Conservation (phyloP, 768 basidiomycete species). For the Pulveroboletus sp. region DNA sequence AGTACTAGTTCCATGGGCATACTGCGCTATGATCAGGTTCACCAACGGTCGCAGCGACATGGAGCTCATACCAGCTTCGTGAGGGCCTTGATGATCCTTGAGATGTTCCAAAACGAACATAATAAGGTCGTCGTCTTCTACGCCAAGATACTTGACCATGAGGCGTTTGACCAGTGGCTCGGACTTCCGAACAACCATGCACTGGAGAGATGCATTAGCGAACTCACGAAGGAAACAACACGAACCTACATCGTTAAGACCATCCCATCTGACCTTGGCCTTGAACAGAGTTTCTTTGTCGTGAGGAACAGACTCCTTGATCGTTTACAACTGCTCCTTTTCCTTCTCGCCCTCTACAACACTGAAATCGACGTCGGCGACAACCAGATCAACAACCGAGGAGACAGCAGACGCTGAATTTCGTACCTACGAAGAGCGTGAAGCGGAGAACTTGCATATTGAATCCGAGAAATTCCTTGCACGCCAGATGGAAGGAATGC, state of each 20-base stretch:
- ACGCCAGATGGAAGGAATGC: conserved; percentile 94
- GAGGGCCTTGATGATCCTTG: conserved; percentile 84
- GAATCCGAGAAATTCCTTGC: conserved; percentile 95
- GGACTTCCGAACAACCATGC: conserved; percentile 81
- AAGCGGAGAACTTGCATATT: conserved; percentile 79
- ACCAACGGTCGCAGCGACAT: too few relatives aligned
- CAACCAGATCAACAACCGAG: conserved; percentile 74
- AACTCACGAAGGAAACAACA: conserved; percentile 1
- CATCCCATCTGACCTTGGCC: conserved; percentile 89
- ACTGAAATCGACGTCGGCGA: conserved; percentile 87
- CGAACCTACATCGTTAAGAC: conserved; percentile 72
- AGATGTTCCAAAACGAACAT: conserved; percentile 93
- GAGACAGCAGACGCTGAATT: conserved; percentile 84
- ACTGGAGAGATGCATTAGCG: conserved; percentile 40
- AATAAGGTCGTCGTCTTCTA: conserved; percentile 90
- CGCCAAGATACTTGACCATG: conserved; percentile 87
- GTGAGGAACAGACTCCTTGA: conserved; percentile 70
- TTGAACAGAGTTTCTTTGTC: conserved; percentile 81
- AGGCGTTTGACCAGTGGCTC: conserved; percentile 79
- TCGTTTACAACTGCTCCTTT: conserved; percentile 75
- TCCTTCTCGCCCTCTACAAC: conserved; percentile 80
- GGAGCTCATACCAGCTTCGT: too few relatives aligned
- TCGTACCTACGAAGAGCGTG: conserved; percentile 77
- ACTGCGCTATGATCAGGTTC: too few relatives aligned
- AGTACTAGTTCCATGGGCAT: conserved; percentile 13